Evolutionary conservation across 805 yeast genomes (phyloP).

Genomic region (Ogataea corticis): DNA sequence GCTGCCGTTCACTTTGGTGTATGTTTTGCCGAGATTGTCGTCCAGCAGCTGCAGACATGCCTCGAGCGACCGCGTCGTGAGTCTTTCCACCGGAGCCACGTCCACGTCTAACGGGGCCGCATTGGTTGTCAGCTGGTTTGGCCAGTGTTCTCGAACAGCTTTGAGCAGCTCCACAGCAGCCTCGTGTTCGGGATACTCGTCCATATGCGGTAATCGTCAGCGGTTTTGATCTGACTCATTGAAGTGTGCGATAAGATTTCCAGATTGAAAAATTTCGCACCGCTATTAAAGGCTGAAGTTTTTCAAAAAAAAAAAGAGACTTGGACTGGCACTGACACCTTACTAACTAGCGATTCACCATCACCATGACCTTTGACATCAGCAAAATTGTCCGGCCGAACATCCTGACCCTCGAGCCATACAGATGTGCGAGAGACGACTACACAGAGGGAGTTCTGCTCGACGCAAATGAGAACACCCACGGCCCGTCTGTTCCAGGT

Average conservation of each 20-base stretch:
- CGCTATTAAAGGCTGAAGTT: background rate
- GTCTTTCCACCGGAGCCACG: slow-evolving; percentile 5
- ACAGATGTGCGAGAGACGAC: slow-evolving; percentile 96
- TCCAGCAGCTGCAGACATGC: slow-evolving; percentile 27
- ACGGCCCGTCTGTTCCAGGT: slow-evolving; percentile 72
- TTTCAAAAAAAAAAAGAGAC: slow-evolving; percentile 1
- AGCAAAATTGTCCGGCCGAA: slow-evolving; percentile 77
- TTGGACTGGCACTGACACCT: too few species aligned
- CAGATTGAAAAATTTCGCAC: background rate
- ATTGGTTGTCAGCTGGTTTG: background rate
- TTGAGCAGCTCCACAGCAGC: background rate
- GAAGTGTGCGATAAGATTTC: background rate
- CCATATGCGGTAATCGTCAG: background rate
- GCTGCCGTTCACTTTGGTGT: slow-evolving; percentile 34
- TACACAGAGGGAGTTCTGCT: slow-evolving; percentile 82
- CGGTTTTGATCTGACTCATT: background rate
- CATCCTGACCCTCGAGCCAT: slow-evolving; percentile 79
- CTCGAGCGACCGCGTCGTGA: slow-evolving; percentile 1
- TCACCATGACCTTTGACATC: slow-evolving; percentile 49
- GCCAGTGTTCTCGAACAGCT: background rate
- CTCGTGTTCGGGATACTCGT: slow-evolving; percentile 1
- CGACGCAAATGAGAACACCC: slow-evolving; percentile 96
- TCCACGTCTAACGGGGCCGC: background rate
- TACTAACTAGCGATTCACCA: too few species aligned
- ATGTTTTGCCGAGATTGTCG: slow-evolving; percentile 28